Conservation (phyloP, 1,284 basidiomycete genomes). For the Singerocomus inundabilis region DNA sequence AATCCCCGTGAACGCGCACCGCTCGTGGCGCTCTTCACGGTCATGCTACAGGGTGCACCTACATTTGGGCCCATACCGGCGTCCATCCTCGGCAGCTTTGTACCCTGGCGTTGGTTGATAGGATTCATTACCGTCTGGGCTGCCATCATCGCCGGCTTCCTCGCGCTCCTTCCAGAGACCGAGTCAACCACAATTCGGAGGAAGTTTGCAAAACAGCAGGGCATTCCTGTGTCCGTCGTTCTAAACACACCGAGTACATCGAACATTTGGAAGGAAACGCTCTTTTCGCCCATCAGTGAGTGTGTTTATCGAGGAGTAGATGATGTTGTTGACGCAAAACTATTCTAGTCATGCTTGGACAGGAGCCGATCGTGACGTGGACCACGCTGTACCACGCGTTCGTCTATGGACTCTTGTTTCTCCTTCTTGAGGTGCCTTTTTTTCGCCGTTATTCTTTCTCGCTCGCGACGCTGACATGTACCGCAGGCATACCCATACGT, state of each 20-base stretch:
- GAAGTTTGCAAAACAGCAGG: constrained; percentile 14
- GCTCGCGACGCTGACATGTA: neutral
- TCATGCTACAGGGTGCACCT: constrained; percentile 30
- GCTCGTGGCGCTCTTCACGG: constrained; percentile 28
- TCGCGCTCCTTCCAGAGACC: constrained; percentile 24
- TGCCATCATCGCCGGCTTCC: constrained; percentile 17
- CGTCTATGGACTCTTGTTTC: constrained; percentile 29
- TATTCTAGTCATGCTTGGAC: constrained; percentile 24
- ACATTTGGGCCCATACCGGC: constrained; percentile 30
- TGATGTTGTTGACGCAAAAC: neutral
- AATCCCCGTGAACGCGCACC: constrained; percentile 25
- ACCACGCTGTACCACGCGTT: constrained; percentile 31
- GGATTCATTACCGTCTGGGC: constrained; percentile 25
- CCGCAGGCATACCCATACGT: constrained; percentile 26
- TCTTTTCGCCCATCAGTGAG: constrained; percentile 27
- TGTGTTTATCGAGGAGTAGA: neutral
- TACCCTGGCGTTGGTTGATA: constrained; percentile 31
- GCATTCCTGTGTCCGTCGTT: neutral
- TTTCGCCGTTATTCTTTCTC: neutral
- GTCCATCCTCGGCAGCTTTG: constrained; percentile 19
- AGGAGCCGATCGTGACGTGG: constrained; percentile 29
- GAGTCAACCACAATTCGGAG: constrained; percentile 22
- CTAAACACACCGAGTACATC: neutral
- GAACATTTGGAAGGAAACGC: constrained; percentile 19
- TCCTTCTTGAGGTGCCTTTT: constrained; percentile 26